phyloP scores from a whole-genome alignment of 108 stramenopile genomes.

The Cyclostephanos invisitatus region DNA sequence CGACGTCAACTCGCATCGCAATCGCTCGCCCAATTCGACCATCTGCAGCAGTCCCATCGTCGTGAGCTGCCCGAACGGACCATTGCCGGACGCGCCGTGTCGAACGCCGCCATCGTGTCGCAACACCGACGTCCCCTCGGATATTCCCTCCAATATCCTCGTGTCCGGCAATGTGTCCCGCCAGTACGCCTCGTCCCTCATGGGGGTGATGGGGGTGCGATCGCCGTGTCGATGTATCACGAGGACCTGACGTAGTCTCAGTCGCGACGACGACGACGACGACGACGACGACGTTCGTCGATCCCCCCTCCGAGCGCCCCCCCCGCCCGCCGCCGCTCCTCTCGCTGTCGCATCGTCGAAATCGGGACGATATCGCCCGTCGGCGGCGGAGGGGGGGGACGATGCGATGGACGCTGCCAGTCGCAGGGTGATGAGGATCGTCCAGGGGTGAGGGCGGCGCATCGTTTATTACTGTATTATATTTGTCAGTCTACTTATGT shows the following conservation, averaged over 20 bases:
- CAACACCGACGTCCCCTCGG: constrained; percentile 42
- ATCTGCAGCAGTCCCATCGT: constrained; percentile 76
- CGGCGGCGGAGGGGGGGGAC: constrained; percentile 11
- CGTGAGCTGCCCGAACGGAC: constrained; percentile 81
- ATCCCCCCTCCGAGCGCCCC: too few species aligned
- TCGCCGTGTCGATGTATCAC: constrained; percentile 83
- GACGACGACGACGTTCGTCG: too few species aligned
- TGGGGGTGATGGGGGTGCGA: constrained; percentile 78
- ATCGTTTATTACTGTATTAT: too few species aligned
- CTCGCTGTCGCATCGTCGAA: too few species aligned
- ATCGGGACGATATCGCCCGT: background rate
- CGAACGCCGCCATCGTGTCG: constrained; percentile 11
- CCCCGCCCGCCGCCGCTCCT: too few species aligned
- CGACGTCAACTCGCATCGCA: constrained; percentile 66
- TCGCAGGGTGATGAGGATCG: constrained; percentile 5
- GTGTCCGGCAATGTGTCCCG: constrained; percentile 45
- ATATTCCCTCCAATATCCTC: constrained; percentile 53
- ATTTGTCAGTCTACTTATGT: too few species aligned
- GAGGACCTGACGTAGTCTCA: constrained; percentile 54
- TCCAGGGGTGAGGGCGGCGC: too few species aligned
- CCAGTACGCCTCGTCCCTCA: constrained; percentile 76
- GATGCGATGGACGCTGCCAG: background rate
- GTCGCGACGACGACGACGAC: too few species aligned
- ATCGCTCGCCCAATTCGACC: constrained; percentile 64
- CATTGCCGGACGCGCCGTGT: constrained; percentile 62